These are phyloP conservation scores for Penicillium verrucosum DNA, from an alignment of 2,329 filamentous ascomycete genomes.

Conservation along the genomic window DNA sequence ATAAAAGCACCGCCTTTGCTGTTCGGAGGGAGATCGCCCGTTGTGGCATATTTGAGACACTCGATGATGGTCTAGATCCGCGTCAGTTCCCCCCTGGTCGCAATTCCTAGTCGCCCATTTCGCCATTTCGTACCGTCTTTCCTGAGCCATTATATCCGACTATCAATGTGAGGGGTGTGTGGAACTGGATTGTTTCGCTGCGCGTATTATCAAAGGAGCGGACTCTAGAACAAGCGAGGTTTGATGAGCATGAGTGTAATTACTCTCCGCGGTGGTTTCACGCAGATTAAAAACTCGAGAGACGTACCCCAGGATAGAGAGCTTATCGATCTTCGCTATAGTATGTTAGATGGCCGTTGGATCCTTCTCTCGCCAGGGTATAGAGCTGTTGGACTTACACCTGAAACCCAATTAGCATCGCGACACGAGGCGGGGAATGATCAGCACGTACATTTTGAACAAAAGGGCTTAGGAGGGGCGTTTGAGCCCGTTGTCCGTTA, in stretches of 20 bases:
- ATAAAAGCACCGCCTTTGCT: constrained; percentile 87
- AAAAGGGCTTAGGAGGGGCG: not conserved
- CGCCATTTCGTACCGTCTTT: constrained; percentile 67
- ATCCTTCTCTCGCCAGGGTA: not conserved
- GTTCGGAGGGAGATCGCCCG: constrained; percentile 88
- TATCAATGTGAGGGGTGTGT: constrained; percentile 88
- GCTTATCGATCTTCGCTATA: constrained; percentile 79
- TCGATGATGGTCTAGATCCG: constrained; percentile 78
- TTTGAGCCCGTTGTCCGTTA: not conserved
- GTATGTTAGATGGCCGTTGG: constrained; percentile 4
- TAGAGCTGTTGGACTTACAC: constrained; percentile 29
- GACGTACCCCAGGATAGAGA: constrained; percentile 71
- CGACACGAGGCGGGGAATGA: not conserved
- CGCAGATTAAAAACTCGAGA: not conserved
- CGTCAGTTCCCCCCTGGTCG: constrained; percentile 8
- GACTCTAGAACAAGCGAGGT: constrained; percentile 46
- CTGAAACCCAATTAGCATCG: constrained; percentile 22
- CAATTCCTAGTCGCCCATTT: not conserved
- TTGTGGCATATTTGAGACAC: constrained; percentile 96
- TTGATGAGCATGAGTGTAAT: not conserved
- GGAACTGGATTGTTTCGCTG: constrained; percentile 79
- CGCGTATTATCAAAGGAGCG: constrained; percentile 79
- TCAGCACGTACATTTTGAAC: constrained; percentile 19
- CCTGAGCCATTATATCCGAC: constrained; percentile 97
- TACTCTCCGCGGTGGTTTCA: constrained; percentile 1